Base-by-base conservation (phyloP, 257 asterid genomes). In the Leptodermis oblonga region DNA sequence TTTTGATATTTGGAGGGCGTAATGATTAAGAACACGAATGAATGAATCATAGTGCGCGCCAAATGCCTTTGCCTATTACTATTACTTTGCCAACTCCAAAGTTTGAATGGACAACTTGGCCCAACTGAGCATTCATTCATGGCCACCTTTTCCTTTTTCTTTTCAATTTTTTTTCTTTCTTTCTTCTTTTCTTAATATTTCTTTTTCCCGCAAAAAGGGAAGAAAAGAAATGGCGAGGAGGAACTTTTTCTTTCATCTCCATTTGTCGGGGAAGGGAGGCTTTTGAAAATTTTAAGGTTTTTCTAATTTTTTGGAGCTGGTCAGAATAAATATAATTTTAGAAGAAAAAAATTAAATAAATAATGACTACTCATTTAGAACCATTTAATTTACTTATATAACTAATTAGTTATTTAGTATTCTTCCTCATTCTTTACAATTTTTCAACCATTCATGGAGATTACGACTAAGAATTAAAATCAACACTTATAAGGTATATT, bases 21-120 rank as follows among this genome's bases (percentile, higher is more conserved):
- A 71, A 72, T 72, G 56, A 72, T 72, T 72, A 72, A 72, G 56
- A 34, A 61, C 31, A 22, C n/a, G 67, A 62, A 62, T 36, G 69
- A 62, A 62, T 33, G 75, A 39, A 14, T n/a, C 49, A 52, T 56
- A 61, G 77, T 65, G 77, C 72, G 72, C 77, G 77, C 77, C 69
- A 73, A 73, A 73, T 60, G 63, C 73, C 43, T 59, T 18, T 52
- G 30, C 48, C 67, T 48, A 0, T 67, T 36, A n/a, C n/a, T n/a
- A n/a, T n/a, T n/a, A n/a, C n/a, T 53, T 62, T 49, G 43, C 71
- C 62, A 67, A 67, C 71, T 49, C 71, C 33, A 67, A 67, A 67
- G 71, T 67, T 67, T 67, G 45, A 67, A 67, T 67, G 48, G 71
- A 34, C 71, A 20, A 52, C 70, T 67, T 67, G 66, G 66, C 66